Evolutionary conservation across 1,284 basidiomycete species (phyloP).

Genomic region (Apiotrichum gamsii): DNA sequence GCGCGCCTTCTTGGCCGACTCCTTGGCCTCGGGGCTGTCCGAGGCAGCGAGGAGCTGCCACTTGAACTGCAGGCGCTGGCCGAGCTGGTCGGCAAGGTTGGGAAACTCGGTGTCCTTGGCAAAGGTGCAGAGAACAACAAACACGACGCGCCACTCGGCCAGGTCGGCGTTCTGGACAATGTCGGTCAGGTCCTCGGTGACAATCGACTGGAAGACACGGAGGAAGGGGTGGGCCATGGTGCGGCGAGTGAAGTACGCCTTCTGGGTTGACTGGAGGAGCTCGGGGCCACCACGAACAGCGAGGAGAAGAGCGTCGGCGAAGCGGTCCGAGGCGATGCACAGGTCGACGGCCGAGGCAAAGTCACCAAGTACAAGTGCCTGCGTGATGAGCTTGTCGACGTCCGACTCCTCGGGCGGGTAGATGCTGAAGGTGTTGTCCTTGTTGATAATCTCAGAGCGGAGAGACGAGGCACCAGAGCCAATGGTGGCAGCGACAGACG

Average conservation of each 20-base stretch:
- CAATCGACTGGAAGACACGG: slow-evolving; percentile 91
- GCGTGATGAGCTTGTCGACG: slow-evolving; percentile 80
- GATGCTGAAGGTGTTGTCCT: slow-evolving; percentile 75
- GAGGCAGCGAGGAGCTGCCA: slow-evolving; percentile 57
- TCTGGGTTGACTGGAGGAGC: slow-evolving; percentile 83
- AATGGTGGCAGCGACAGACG: slow-evolving; percentile 82
- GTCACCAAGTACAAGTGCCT: slow-evolving; percentile 89
- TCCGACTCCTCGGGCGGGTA: slow-evolving; percentile 85
- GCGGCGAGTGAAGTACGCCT: slow-evolving; percentile 83
- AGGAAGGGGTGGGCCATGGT: slow-evolving; percentile 77
- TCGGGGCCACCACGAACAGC: slow-evolving; percentile 86
- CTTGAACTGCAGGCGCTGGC: slow-evolving; percentile 81
- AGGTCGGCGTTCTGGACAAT: slow-evolving; percentile 94
- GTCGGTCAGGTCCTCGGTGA: slow-evolving; percentile 84
- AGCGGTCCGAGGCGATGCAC: slow-evolving; percentile 82
- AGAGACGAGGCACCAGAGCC: slow-evolving; percentile 81
- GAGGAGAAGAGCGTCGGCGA: slow-evolving; percentile 88
- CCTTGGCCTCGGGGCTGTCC: slow-evolving; percentile 48
- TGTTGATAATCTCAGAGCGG: slow-evolving; percentile 59
- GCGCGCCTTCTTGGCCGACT: slow-evolving; percentile 57
- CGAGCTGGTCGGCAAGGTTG: slow-evolving; percentile 81
- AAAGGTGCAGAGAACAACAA: slow-evolving; percentile 94
- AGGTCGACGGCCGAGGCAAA: slow-evolving; percentile 88
- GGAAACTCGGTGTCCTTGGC: slow-evolving; percentile 79
- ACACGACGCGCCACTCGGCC: slow-evolving; percentile 92